Evolutionary conservation across 352 stramenopile genomes (phyloP).

Genomic region (Phytophthora podocarpi): DNA sequence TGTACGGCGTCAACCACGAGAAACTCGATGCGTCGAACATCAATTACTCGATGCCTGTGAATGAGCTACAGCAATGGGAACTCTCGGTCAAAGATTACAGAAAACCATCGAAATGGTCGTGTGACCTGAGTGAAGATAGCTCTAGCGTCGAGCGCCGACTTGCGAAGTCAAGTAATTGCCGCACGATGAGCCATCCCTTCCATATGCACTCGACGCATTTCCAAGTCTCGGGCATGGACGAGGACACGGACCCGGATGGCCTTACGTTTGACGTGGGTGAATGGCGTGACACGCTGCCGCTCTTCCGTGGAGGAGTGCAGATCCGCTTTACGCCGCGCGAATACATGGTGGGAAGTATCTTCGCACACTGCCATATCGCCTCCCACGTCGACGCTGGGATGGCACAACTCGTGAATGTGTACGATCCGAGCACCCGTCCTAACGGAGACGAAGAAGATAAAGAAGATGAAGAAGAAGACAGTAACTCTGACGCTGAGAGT

Average conservation of each 20-base stretch:
- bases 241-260: conserved; percentile 50
- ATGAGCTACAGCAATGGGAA: conserved; percentile 73
- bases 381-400: conserved; percentile 76
- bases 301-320: conserved; percentile 64
- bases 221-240: conserved; percentile 56
- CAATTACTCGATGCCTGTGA: conserved; percentile 75
- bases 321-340: conserved; percentile 71
- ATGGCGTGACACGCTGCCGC: conserved; percentile 80
- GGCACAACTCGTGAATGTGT: conserved; percentile 71
- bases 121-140: conserved; percentile 40
- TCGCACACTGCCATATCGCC: conserved; percentile 81
- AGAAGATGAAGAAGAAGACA: conserved; percentile 2
- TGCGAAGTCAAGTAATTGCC: conserved; percentile 41
- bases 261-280: conserved; percentile 66
- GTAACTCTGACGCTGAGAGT: not conserved
- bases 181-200: conserved; percentile 80
- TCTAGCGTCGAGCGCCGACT: conserved; percentile 17
- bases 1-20: conserved; percentile 72
- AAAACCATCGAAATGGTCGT: conserved; percentile 32
- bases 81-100: conserved; percentile 66
- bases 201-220: conserved; percentile 84
- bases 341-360: conserved; percentile 69
- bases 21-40: conserved; percentile 45
- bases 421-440: conserved; percentile 7
- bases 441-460: conserved; percentile 9